Evolutionary conservation across 164 flowering plant species (phyloP).

Genomic region (Nymphaea thermarum): DNA sequence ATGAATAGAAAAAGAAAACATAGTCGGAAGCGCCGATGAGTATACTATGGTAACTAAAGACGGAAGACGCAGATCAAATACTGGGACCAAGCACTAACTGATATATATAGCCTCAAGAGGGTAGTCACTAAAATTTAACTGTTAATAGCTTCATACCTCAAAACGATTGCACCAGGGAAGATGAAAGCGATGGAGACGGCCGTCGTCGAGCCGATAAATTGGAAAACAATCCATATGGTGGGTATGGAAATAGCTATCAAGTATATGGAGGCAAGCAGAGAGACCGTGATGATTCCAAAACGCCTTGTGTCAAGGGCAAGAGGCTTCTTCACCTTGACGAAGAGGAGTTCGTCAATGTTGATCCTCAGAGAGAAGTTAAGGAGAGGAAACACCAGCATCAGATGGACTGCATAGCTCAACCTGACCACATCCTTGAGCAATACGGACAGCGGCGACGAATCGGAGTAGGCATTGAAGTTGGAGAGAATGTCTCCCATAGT

Average conservation of each 20-base stretch:
- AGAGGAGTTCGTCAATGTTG: conserved; percentile 59
- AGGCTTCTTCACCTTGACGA: conserved; percentile 29
- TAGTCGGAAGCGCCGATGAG: not conserved
- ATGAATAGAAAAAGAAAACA: conserved; percentile 1
- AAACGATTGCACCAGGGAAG: conserved; percentile 74
- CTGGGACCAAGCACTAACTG: too few relatives aligned
- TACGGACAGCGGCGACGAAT: conserved; percentile 19
- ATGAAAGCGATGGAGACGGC: conserved; percentile 68
- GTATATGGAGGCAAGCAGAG: conserved; percentile 32
- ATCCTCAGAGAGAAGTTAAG: conserved; percentile 62
- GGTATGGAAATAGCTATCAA: conserved; percentile 64
- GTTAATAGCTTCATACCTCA: conserved; percentile 35
- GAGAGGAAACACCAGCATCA: conserved; percentile 79
- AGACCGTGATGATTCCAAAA: conserved; percentile 35
- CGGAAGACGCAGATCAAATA: too few relatives aligned
- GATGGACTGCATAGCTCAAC: conserved; percentile 77
- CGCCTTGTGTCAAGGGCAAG: conserved; percentile 30
- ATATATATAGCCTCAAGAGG: not conserved
- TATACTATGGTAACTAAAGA: not conserved
- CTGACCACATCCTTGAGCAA: conserved; percentile 56
- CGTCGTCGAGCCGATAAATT: conserved; percentile 74
- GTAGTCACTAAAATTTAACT: not conserved
- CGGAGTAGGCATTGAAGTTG: conserved; percentile 51
- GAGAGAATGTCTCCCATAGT: conserved; percentile 61
- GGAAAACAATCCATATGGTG: conserved; percentile 79